Evolutionary conservation across 2,329 filamentous ascomycete genomes (phyloP).

Genomic region (Alternaria viburni): DNA sequence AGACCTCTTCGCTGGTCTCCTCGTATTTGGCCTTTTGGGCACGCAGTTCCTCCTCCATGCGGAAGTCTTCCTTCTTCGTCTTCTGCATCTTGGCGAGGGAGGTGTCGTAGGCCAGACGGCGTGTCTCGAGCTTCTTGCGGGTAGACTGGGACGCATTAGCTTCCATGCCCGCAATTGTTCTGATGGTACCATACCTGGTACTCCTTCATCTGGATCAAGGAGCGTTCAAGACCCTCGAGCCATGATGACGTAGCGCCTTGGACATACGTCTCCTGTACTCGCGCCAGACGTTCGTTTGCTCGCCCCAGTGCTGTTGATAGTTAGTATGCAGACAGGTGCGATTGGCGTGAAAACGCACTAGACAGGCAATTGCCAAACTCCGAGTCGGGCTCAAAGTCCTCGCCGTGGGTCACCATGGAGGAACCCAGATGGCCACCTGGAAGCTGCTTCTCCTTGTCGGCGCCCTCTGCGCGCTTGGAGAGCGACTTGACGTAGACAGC

Average conservation of each 20-base stretch:
- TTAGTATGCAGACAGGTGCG: constrained; percentile 18
- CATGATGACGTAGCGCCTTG: constrained; percentile 79
- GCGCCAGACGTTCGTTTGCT: constrained; percentile 85
- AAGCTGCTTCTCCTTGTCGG: constrained; percentile 86
- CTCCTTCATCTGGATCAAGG: constrained; percentile 93
- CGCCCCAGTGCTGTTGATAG: constrained; percentile 70
- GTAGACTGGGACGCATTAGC: constrained; percentile 61
- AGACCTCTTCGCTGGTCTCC: constrained; percentile 90
- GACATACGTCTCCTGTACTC: constrained; percentile 84
- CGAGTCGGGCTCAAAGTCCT: constrained; percentile 89
- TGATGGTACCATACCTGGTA: constrained; percentile 72
- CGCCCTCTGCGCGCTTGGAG: constrained; percentile 80
- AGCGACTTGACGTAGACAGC: constrained; percentile 86
- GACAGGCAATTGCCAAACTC: constrained; percentile 89
- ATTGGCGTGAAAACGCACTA: constrained; percentile 56
- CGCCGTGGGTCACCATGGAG: constrained; percentile 86
- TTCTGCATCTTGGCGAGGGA: constrained; percentile 91
- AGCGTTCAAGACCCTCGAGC: constrained; percentile 91
- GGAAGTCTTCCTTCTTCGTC: constrained; percentile 90
- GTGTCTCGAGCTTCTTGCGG: constrained; percentile 91
- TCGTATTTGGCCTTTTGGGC: constrained; percentile 95
- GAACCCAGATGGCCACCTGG: constrained; percentile 81
- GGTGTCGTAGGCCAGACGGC: constrained; percentile 88
- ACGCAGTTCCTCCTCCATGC: constrained; percentile 89
- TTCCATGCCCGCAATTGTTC: not conserved